Conservation (phyloP, 2,329 filamentous ascomycete genomes). For the Fusarium neocosmosporiellum region DNA sequence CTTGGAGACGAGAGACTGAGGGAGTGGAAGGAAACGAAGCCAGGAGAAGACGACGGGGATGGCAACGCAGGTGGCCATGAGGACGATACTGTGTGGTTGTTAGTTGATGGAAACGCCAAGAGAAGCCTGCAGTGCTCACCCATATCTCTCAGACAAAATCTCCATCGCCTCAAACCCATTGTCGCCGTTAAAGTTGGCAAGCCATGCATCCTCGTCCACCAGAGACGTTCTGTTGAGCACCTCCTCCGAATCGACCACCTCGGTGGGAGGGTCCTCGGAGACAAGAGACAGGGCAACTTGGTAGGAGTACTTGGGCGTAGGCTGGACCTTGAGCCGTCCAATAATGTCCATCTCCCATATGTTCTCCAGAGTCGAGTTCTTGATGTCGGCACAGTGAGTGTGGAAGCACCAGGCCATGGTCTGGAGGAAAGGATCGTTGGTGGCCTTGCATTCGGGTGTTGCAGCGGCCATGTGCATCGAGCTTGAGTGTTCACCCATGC, state of each 20-base stretch:
- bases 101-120: background rate
- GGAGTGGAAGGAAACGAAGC: background rate
- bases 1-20: background rate
- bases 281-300: slow-evolving; percentile 1
- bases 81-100: background rate
- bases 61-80: background rate
- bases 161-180: slow-evolving; percentile 1
- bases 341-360: slow-evolving; percentile 13
- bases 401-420: slow-evolving; percentile 23
- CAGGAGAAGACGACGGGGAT: background rate
- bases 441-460: slow-evolving; percentile 13
- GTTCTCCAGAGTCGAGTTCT: slow-evolving; percentile 1
- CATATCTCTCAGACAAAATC: background rate
- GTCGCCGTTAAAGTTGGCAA: background rate
- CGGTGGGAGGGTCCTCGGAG: background rate
- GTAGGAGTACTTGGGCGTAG: slow-evolving; percentile 7
- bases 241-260: background rate
- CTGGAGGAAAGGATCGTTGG: slow-evolving; percentile 11
- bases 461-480: background rate
- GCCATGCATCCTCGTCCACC: background rate
- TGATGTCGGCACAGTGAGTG: background rate
- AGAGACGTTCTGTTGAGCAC: background rate
- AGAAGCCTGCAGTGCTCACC: background rate
- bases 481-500: background rate
- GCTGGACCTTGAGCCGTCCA: background rate